Percentiles rank a stretch among this genome's conserved stretches.
phyloP scores from a whole-genome alignment of 176 grass and related monocot species.

The Rhipidocladum racemiflorum region DNA sequence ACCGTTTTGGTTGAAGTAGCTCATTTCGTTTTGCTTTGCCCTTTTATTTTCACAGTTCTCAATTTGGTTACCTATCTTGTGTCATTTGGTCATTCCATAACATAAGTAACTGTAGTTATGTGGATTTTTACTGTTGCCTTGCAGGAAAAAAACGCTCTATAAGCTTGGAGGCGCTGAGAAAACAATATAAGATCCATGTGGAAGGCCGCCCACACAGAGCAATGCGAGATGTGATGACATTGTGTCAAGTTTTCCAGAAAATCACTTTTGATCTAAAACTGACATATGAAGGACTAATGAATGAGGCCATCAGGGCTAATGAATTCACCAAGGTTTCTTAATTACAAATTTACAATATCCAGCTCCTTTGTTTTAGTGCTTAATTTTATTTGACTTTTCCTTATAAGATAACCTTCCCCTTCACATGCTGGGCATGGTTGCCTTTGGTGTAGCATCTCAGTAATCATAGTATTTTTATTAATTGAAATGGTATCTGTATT shows the following conservation, averaged over 20 bases:
- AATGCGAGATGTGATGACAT: constrained; percentile 60
- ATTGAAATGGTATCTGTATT: neutral
- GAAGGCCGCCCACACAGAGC: constrained; percentile 55
- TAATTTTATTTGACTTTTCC: constrained; percentile 16
- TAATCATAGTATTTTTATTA: constrained; percentile 1
- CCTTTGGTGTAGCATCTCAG: neutral
- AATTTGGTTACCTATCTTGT: constrained; percentile 5
- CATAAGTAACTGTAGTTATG: constrained; percentile 1
- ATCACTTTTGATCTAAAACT: constrained; percentile 58
- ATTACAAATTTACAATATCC: neutral
- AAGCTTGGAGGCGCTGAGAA: constrained; percentile 33
- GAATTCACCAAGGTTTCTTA: constrained; percentile 38
- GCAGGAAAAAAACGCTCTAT: constrained; percentile 32
- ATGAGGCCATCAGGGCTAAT: constrained; percentile 38
- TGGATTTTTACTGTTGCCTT: constrained; percentile 27
- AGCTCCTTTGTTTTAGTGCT: constrained; percentile 1
- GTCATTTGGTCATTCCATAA: neutral
- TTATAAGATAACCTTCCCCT: neutral
- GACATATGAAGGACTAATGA: constrained; percentile 36
- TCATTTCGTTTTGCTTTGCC: neutral
- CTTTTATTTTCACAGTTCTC: neutral
- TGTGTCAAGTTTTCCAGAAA: constrained; percentile 55
- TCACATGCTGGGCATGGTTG: constrained; percentile 16
- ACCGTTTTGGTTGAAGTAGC: neutral
- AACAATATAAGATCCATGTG: constrained; percentile 40